Percentiles rank a stretch among this genome's conserved stretches.
Conservation (phyloP, 2,329 filamentous ascomycete species). For the Xylariaceae sp. region DNA sequence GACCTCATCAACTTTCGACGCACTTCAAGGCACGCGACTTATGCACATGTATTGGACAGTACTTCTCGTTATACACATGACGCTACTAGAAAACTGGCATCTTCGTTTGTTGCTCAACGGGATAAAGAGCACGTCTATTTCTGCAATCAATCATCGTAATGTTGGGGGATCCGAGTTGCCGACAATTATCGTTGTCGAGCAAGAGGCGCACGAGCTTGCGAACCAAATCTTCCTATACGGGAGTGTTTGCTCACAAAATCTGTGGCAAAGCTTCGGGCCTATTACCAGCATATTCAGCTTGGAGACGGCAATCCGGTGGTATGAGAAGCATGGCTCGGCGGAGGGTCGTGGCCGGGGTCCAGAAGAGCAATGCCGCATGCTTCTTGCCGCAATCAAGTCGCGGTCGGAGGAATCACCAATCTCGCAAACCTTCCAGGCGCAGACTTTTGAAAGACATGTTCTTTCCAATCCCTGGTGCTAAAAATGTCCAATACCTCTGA, state of each 20-base stretch:
- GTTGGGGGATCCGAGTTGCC: background rate
- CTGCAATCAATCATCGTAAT: background rate
- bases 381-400: too few species aligned
- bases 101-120: constrained; percentile 7
- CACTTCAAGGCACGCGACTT: constrained; percentile 12
- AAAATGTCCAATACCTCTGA: too few species aligned
- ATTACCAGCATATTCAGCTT: constrained; percentile 12
- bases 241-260: constrained; percentile 10
- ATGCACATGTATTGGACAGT: constrained; percentile 15
- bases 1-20: constrained; percentile 9
- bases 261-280: constrained; percentile 14
- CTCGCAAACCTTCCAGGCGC: background rate
- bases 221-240: constrained; percentile 10
- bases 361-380: background rate
- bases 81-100: constrained; percentile 9
- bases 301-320: constrained; percentile 15
- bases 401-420: background rate
- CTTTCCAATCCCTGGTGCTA: too few species aligned
- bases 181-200: constrained; percentile 3
- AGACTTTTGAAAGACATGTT: too few species aligned
- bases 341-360: constrained; percentile 2
- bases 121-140: constrained; percentile 1
- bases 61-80: constrained; percentile 14
- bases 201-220: constrained; percentile 12
- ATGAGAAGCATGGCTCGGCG: constrained; percentile 6